A percentile compares a stretch with the other conserved stretches of the same genome.
Evolutionary conservation across 2,329 filamentous ascomycete genomes (phyloP).

Genomic region (Seiridium cupressi): DNA sequence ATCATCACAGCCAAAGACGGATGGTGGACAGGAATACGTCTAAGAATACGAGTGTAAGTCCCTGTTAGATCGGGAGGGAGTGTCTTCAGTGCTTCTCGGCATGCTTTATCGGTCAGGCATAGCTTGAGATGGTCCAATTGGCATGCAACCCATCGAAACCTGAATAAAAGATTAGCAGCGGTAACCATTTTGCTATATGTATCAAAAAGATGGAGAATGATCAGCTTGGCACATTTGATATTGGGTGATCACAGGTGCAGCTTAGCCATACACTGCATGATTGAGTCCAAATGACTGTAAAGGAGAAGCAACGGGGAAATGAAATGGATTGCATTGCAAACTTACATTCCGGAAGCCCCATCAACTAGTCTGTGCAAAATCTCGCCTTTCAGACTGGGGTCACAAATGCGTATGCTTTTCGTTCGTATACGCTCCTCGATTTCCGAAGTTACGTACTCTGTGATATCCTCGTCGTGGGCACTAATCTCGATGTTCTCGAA

Average conservation of each 20-base stretch:
- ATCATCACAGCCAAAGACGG: no score
- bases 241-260: no score
- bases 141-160: background rate
- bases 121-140: background rate
- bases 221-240: no score
- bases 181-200: no score
- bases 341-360: background rate
- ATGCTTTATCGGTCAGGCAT: background rate
- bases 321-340: no score
- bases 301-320: no score
- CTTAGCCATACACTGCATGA: no score
- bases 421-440: background rate
- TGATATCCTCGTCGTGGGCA: background rate
- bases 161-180: background rate
- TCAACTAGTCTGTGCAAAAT: background rate
- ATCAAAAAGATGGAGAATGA: no score
- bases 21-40: background rate
- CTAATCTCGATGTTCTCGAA: background rate
- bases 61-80: background rate
- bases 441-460: background rate
- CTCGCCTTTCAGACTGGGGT: background rate
- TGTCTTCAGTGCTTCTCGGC: background rate
- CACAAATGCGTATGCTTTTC: background rate
- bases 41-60: background rate
- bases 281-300: no score